Evolutionary conservation across 305 asterid species (phyloP).

Genomic region (Withania somnifera): DNA sequence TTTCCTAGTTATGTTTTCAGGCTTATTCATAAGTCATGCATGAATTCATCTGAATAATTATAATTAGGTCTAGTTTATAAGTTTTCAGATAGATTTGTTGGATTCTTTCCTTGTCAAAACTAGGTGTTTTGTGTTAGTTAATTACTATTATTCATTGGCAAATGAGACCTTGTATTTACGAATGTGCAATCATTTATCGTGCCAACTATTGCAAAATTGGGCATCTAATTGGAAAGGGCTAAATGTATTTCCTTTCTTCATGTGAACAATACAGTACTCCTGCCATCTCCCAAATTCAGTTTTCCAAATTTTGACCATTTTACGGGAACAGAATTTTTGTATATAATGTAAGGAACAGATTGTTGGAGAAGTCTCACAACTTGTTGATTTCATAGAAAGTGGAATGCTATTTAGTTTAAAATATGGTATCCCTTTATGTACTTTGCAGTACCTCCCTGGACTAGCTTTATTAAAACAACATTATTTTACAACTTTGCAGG

Average conservation of each 20-base stretch:
- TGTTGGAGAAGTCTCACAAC: background rate
- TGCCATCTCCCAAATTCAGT: background rate
- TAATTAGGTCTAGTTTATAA: background rate
- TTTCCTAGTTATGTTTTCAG: background rate
- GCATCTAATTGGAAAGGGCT: background rate
- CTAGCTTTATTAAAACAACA: background rate
- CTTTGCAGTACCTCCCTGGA: background rate
- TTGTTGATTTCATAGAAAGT: background rate
- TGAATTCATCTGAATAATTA: background rate
- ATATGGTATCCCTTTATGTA: background rate
- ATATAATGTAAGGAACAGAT: background rate
- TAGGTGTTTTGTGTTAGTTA: background rate
- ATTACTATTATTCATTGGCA: background rate
- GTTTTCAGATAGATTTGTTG: background rate
- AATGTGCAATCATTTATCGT: background rate
- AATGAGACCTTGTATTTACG: background rate
- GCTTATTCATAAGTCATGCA: background rate
- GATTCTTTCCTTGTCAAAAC: background rate
- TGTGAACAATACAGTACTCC: background rate
- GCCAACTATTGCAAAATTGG: background rate
- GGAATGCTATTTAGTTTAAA: background rate
- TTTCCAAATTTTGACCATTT: background rate
- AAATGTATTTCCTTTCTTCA: background rate
- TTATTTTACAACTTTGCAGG: constrained; percentile 43
- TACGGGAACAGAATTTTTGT: background rate